Evolutionary conservation across 2,329 filamentous ascomycete species (phyloP).

Genomic region (Arthrobotrys sphaeroides): DNA sequence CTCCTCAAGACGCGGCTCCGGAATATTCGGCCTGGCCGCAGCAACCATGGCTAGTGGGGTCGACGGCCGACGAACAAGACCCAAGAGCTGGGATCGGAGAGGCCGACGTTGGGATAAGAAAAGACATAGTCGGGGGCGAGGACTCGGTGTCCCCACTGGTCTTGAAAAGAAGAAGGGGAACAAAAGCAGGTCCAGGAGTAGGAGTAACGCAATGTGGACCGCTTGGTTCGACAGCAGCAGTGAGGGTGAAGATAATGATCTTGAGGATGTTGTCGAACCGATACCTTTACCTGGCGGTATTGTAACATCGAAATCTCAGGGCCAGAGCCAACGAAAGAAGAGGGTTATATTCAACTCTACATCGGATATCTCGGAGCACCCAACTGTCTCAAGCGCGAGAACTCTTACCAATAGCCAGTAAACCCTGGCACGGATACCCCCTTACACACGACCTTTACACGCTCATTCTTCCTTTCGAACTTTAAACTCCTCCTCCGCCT

Average conservation of each 20-base stretch:
- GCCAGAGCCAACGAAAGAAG: constrained; percentile 33
- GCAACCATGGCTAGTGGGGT: constrained; percentile 25
- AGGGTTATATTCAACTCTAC: constrained; percentile 51
- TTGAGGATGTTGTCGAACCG: constrained; percentile 45
- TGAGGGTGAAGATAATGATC: constrained; percentile 28
- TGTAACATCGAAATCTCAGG: constrained; percentile 42
- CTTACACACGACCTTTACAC: neutral
- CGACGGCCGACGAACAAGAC: constrained; percentile 24
- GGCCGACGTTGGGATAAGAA: constrained; percentile 33
- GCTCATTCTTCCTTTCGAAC: neutral
- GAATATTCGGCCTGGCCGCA: constrained; percentile 46
- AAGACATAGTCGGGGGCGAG: constrained; percentile 44
- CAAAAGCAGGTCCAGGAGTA: constrained; percentile 48
- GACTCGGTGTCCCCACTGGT: constrained; percentile 23
- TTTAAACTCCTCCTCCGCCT: neutral
- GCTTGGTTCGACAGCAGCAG: constrained; percentile 52
- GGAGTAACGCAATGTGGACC: constrained; percentile 42
- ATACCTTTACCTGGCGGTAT: constrained; percentile 50
- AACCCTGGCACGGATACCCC: neutral
- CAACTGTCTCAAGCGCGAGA: constrained; percentile 34
- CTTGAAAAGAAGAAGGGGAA: constrained; percentile 44
- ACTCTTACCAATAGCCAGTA: constrained; percentile 28
- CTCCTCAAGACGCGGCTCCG: constrained; percentile 44
- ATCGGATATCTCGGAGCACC: constrained; percentile 46
- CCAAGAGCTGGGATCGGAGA: constrained; percentile 50